A percentile compares a stretch with the other conserved stretches of the same genome.
Conservation (phyloP, 805 yeast species). For the Metschnikowia henanensis region DNA sequence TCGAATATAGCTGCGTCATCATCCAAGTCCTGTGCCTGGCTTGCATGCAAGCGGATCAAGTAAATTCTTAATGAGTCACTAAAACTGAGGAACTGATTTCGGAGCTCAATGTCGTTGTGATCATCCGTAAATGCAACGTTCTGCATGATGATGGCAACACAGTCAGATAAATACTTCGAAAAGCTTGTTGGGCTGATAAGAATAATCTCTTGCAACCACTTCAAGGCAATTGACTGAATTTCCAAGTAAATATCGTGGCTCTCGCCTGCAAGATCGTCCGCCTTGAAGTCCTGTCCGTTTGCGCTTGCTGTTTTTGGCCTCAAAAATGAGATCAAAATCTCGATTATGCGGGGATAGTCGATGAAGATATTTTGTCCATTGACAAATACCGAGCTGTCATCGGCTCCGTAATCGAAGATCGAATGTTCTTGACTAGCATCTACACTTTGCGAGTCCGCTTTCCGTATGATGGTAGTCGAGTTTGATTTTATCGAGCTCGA, state of each 20-base stretch:
- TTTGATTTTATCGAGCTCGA: constrained; percentile 25
- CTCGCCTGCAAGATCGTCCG: constrained; percentile 32
- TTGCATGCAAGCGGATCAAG: constrained; percentile 30
- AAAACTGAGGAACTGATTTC: constrained; percentile 37
- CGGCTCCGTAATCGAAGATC: constrained; percentile 16
- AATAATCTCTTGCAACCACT: constrained; percentile 78
- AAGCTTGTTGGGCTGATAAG: constrained; percentile 76
- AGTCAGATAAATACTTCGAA: constrained; percentile 69
- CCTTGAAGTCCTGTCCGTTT: constrained; percentile 14
- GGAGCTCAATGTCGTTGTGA: constrained; percentile 37
- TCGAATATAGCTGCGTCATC: background rate
- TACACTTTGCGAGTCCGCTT: constrained; percentile 2
- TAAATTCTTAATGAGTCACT: constrained; percentile 34
- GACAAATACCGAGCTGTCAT: constrained; percentile 29
- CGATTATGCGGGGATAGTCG: constrained; percentile 78
- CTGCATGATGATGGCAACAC: constrained; percentile 63
- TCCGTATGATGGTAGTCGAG: constrained; percentile 27
- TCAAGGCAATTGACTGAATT: constrained; percentile 74
- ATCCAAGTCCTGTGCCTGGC: constrained; percentile 15
- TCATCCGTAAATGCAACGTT: constrained; percentile 36
- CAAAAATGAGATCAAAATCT: constrained; percentile 77
- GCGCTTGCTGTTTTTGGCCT: constrained; percentile 30
- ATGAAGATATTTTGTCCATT: constrained; percentile 73
- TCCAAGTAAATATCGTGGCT: constrained; percentile 46
- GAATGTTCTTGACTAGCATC: constrained; percentile 1